Percentiles rank a stretch among this genome's conserved stretches.
Evolutionary conservation across 768 basidiomycete species (phyloP).

Genomic region (Pleurotus citrinopileatus): DNA sequence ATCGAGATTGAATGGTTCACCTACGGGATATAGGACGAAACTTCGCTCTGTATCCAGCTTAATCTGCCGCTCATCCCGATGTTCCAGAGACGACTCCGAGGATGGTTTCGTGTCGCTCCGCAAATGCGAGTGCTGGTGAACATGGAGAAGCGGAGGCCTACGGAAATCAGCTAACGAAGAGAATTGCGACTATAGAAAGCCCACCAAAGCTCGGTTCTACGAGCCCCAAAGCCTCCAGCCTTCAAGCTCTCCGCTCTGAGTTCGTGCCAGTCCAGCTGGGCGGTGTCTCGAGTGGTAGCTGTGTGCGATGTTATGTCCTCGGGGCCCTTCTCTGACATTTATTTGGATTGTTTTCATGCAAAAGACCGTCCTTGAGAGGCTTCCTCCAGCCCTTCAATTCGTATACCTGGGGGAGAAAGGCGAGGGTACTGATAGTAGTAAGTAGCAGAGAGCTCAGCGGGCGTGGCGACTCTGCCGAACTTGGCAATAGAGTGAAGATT

Average conservation of each 20-base stretch:
- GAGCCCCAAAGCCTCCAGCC: conserved; percentile 46
- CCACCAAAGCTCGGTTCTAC: conserved; percentile 41
- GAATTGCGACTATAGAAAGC: conserved; percentile 7
- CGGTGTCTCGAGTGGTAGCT: not conserved
- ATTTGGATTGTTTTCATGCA: too few relatives aligned
- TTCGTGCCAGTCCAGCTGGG: conserved; percentile 19
- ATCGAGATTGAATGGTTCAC: conserved; percentile 38
- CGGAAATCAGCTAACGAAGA: not conserved
- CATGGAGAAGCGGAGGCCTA: conserved; percentile 37
- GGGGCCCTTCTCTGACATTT: too few relatives aligned
- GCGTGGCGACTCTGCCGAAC: too few relatives aligned
- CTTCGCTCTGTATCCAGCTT: conserved; percentile 87
- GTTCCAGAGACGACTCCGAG: conserved; percentile 32
- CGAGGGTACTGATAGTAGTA: too few relatives aligned
- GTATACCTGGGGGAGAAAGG: too few relatives aligned
- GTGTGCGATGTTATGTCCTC: too few relatives aligned
- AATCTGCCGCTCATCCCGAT: conserved; percentile 86
- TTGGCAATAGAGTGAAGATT: too few relatives aligned
- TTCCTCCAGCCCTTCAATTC: too few relatives aligned
- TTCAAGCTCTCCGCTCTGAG: conserved; percentile 37
- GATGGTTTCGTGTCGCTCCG: not conserved
- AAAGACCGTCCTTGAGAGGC: too few relatives aligned
- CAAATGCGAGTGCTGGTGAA: conserved; percentile 18
- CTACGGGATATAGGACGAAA: conserved; percentile 90
- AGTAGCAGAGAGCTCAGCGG: too few relatives aligned